These are phyloP conservation scores for Rhodomyrtus tomentosa DNA, from an alignment of 345 rosid species.

Conservation along the genomic window DNA sequence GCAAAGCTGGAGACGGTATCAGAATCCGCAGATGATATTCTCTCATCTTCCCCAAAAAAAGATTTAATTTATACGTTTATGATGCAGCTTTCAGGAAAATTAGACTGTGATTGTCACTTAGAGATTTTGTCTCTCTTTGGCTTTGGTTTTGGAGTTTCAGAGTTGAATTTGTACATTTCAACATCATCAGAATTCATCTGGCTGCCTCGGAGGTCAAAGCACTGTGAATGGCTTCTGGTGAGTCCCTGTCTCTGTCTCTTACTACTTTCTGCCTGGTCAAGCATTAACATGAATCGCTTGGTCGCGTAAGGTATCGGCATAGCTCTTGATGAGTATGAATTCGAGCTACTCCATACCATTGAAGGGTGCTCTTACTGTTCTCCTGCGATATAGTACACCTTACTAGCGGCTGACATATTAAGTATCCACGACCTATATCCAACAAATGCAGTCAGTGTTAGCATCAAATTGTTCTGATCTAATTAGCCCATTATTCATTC, in stretches of 20 bases:
- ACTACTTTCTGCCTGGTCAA: not conserved
- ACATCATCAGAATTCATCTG: not conserved
- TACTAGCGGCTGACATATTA: not conserved
- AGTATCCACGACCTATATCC: not conserved
- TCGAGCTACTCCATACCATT: not conserved
- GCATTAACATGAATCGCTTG: not conserved
- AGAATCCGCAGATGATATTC: not conserved
- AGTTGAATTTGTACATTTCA: not conserved
- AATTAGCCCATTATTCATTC: not conserved
- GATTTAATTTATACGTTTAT: not conserved
- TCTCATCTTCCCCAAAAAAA: not conserved
- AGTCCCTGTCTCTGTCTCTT: not conserved
- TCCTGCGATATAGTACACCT: not conserved
- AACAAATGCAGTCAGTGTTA: not conserved
- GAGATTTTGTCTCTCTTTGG: not conserved
- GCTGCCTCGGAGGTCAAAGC: not conserved
- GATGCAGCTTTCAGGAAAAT: not conserved
- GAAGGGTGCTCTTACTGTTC: not conserved
- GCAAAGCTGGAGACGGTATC: not conserved
- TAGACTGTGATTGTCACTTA: not conserved
- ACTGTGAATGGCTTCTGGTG: not conserved
- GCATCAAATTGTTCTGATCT: not conserved
- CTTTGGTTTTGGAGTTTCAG: not conserved
- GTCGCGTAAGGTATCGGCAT: not conserved
- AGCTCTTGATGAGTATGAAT: not conserved